Evolutionary conservation across 345 rosid genomes (phyloP), one percentile per base, ranked within the genome.

Genomic region (Leavenworthia alabamica): DNA sequence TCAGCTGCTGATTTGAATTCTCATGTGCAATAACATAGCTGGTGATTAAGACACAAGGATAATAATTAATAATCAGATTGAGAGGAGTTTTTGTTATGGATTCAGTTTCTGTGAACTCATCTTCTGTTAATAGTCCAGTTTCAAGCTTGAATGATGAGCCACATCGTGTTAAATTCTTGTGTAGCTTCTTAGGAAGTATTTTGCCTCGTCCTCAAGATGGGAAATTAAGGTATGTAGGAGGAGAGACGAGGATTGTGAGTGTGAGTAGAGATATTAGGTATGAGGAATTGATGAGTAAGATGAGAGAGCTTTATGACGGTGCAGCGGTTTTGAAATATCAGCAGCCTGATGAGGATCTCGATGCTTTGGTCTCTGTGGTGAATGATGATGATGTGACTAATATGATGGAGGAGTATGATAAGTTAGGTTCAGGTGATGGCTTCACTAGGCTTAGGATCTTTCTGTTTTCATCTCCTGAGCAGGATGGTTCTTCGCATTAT

Each of bases 291-390:
- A 85, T 93, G 92, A 75, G 52, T 61, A 86, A 78, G 73, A 85
- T 87, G 99, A 81, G 74, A 68, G 97, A 89, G 79, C 84, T 93
- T 64, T 87, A 83, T 62, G 95, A 87, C 1, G 92, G 82, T 37
- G 96, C 81, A 0, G 76, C 80, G 0, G 77, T 89, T 42, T 78
- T 93, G 81, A 93, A 93, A 65, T 93, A 93, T 45, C 96, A 89
- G 73, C 99, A 93, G 62, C 96, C 99, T 23, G 99, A 93, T 64
- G 99, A 93, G 79, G 99, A 93, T 86, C 92, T 93, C n/a, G 99
- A 93, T 78, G 99, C 97, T 23, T 61, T 93, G 60, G 99, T 93
- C 4, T 89, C 99, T 0, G 95, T 93, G 26, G 95, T 93, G 57
- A 93, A 93, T 59, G 92, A 89, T 60, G 99, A 93, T 14, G 97